Conservation (phyloP, 495 filamentous ascomycete species). For the Geoglossum glabrum region DNA sequence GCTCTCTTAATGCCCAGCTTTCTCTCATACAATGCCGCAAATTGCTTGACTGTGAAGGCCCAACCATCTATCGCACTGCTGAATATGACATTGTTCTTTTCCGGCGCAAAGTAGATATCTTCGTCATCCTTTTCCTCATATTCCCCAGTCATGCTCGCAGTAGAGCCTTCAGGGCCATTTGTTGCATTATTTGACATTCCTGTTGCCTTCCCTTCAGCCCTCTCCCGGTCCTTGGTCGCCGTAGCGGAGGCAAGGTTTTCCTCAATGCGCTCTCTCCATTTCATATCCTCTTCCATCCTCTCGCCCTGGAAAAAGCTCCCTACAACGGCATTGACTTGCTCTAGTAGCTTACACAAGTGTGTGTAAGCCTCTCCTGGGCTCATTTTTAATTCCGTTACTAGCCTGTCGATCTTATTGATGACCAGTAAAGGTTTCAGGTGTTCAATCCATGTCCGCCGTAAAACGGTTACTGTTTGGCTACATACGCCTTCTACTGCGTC, state of each 20-base stretch:
- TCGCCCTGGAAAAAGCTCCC: conserved; percentile 97
- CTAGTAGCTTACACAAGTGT: conserved; percentile 74
- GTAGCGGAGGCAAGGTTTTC: conserved; percentile 39
- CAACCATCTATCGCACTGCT: conserved; percentile 93
- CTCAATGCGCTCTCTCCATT: conserved; percentile 88
- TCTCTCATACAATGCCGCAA: conserved; percentile 84
- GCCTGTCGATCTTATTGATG: conserved; percentile 94
- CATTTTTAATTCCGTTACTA: conserved; percentile 86
- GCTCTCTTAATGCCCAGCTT: conserved; percentile 87
- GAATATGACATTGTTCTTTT: conserved; percentile 98
- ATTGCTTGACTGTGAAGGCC: conserved; percentile 92
- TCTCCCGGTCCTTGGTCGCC: conserved; percentile 28
- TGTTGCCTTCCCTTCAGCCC: conserved; percentile 25
- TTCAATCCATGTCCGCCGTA: conserved; percentile 90
- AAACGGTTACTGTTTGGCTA: conserved; percentile 92
- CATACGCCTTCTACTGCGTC: conserved; percentile 97
- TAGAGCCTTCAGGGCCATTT: conserved; percentile 16
- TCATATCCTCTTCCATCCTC: conserved; percentile 94
- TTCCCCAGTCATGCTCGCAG: conserved; percentile 16
- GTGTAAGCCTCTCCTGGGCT: conserved; percentile 73
- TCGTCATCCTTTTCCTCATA: conserved; percentile 93
- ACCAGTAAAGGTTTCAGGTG: conserved; percentile 85
- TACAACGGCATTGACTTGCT: conserved; percentile 93
- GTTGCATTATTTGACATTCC: conserved; percentile 12
- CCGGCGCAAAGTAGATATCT: conserved; percentile 92